Percentiles rank a stretch among this genome's conserved stretches.
Conservation (phyloP, 2,329 filamentous ascomycete genomes). For the Dothistroma pini region DNA sequence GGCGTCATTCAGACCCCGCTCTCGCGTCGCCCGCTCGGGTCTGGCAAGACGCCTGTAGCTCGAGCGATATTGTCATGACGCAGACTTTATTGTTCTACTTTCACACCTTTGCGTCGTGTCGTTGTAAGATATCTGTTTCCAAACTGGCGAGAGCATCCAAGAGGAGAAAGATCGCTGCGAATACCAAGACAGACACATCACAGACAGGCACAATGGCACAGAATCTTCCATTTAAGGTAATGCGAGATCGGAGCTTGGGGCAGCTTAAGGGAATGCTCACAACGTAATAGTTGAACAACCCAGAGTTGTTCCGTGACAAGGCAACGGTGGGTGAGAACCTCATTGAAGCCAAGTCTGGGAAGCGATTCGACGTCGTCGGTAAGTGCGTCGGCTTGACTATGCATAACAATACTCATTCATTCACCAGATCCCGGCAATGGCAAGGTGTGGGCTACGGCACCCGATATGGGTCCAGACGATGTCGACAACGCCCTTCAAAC, state of each 20-base stretch:
- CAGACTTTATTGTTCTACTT: neutral
- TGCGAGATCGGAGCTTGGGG: neutral
- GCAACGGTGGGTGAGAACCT: constrained; percentile 55
- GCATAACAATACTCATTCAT: neutral
- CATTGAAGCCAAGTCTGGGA: constrained; percentile 54
- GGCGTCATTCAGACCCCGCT: neutral
- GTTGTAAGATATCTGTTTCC: constrained; percentile 4
- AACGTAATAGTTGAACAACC: constrained; percentile 47
- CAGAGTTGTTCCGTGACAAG: constrained; percentile 52
- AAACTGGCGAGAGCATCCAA: constrained; percentile 21
- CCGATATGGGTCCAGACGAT: constrained; percentile 53
- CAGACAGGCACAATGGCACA: constrained; percentile 29
- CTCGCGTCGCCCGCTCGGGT: neutral
- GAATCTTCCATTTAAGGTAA: constrained; percentile 45
- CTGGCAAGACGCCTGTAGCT: neutral
- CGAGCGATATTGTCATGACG: constrained; percentile 3
- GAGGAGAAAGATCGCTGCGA: constrained; percentile 9
- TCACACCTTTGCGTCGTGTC: neutral
- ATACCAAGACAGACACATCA: constrained; percentile 4
- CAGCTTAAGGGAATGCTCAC: neutral
- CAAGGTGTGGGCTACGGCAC: constrained; percentile 48
- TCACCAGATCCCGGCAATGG: constrained; percentile 50
- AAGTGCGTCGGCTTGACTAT: constrained; percentile 3
- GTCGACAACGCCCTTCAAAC: constrained; percentile 58
- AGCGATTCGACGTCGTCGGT: constrained; percentile 56